These are phyloP conservation scores for Ogataea neopini DNA, from an alignment of 805 yeast species.

Conservation along the genomic window DNA sequence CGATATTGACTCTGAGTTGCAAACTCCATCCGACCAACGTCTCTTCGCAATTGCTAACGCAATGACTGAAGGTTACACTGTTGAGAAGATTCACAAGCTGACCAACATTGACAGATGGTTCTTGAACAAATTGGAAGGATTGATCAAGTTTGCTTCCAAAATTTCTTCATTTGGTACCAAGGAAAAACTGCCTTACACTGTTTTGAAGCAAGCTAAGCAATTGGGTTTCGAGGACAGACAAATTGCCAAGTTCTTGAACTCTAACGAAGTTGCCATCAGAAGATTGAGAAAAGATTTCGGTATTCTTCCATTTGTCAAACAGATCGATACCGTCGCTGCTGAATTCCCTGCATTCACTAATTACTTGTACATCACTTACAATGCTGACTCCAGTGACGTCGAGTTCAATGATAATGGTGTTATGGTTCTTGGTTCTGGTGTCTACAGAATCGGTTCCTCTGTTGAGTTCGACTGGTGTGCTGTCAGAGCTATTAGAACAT, in stretches of 20 bases:
- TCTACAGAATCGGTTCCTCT: slow-evolving; percentile 97
- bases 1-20: slow-evolving; percentile 89
- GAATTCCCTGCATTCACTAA: slow-evolving; percentile 97
- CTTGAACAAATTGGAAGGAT: slow-evolving; percentile 76
- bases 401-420: slow-evolving; percentile 90
- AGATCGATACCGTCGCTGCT: slow-evolving; percentile 98
- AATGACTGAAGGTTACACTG: slow-evolving; percentile 81
- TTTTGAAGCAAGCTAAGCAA: slow-evolving; percentile 87
- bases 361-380: slow-evolving; percentile 92
- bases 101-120: slow-evolving; percentile 97
- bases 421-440: slow-evolving; percentile 97
- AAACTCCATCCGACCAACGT: slow-evolving; percentile 97
- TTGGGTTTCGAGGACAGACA: slow-evolving; percentile 97
- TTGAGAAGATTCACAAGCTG: slow-evolving; percentile 86
- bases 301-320: slow-evolving; percentile 89
- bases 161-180: slow-evolving; percentile 57
- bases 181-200: slow-evolving; percentile 60
- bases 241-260: slow-evolving; percentile 82
- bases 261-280: slow-evolving; percentile 92
- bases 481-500: slow-evolving; percentile 91
- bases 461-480: slow-evolving; percentile 99
- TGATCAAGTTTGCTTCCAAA: slow-evolving; percentile 69
- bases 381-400: slow-evolving; percentile 85
- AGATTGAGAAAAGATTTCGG: slow-evolving; percentile 85
- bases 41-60: slow-evolving; percentile 97